Percentiles rank a stretch among this genome's conserved stretches.
Evolutionary conservation across 2,329 filamentous ascomycete genomes (phyloP).

Genomic region (Torrubiella hemipterigena): DNA sequence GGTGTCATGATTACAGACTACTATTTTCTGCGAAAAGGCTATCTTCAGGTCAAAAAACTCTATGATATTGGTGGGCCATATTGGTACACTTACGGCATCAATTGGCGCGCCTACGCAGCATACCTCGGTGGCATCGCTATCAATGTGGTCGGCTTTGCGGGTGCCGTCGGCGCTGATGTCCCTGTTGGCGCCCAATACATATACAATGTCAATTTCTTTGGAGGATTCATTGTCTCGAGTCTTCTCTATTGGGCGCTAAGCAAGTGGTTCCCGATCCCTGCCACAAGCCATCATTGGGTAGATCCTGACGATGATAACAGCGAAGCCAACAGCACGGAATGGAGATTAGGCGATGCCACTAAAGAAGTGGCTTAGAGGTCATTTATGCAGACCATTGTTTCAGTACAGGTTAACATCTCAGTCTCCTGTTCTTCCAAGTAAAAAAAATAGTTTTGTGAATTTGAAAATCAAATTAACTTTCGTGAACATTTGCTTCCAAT

Average conservation of each 20-base stretch:
- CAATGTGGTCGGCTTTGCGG: slow-evolving; percentile 86
- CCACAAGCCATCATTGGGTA: slow-evolving; percentile 63
- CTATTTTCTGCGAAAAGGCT: slow-evolving; percentile 73
- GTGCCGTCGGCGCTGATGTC: slow-evolving; percentile 61
- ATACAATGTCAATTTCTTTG: slow-evolving; percentile 86
- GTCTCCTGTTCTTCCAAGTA: too few relatives aligned
- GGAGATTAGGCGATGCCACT: too few relatives aligned
- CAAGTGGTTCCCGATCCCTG: slow-evolving; percentile 58
- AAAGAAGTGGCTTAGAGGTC: too few relatives aligned
- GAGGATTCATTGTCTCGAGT: slow-evolving; percentile 62
- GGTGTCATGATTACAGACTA: slow-evolving; percentile 88
- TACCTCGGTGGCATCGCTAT: slow-evolving; percentile 77
- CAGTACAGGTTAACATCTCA: too few relatives aligned
- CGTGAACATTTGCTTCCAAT: too few relatives aligned
- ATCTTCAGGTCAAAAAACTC: slow-evolving; percentile 64
- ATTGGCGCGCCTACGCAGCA: slow-evolving; percentile 74
- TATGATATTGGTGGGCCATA: slow-evolving; percentile 62
- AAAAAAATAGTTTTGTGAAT: too few relatives aligned
- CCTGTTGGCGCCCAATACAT: slow-evolving; percentile 73
- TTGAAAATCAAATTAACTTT: too few relatives aligned
- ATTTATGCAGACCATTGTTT: too few relatives aligned
- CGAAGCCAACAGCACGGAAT: too few relatives aligned
- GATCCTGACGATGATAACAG: too few relatives aligned
- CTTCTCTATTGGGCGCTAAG: slow-evolving; percentile 59
- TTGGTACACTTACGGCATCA: slow-evolving; percentile 59